Evolutionary conservation across 805 yeast species (phyloP).

Genomic region (Candida krabiensis): DNA sequence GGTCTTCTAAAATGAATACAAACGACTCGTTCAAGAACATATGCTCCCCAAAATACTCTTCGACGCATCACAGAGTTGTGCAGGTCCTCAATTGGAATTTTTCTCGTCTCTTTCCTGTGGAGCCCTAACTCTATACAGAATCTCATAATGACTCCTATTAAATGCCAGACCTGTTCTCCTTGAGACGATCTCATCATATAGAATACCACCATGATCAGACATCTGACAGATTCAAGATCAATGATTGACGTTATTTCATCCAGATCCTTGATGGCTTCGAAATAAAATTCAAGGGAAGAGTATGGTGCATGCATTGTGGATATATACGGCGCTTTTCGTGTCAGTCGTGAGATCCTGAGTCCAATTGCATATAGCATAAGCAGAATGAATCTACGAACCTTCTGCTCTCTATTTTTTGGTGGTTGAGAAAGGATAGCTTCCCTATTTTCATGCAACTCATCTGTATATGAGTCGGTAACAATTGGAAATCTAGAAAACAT

Average conservation of each 20-base stretch:
- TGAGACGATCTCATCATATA: constrained; percentile 20
- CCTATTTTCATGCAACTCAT: constrained; percentile 16
- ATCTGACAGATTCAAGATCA: constrained; percentile 18
- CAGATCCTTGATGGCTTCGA: constrained; percentile 13
- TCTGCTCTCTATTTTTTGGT: constrained; percentile 7
- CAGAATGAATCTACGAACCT: constrained; percentile 11
- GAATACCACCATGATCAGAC: constrained; percentile 15
- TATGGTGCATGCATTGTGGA: constrained; percentile 6
- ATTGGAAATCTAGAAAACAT: constrained; percentile 22
- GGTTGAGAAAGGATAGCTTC: constrained; percentile 3
- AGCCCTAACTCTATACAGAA: constrained; percentile 21
- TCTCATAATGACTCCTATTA: constrained; percentile 18
- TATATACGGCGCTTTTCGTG: constrained; percentile 5
- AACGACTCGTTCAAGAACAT: constrained; percentile 47
- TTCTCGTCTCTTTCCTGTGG: constrained; percentile 15
- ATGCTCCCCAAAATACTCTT: constrained; percentile 49
- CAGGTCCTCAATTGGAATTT: constrained; percentile 12
- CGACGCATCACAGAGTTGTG: constrained; percentile 20
- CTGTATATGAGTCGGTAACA: constrained; percentile 2
- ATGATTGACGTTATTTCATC: constrained; percentile 11
- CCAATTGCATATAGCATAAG: constrained; percentile 23
- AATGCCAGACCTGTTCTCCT: constrained; percentile 24
- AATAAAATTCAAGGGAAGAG: constrained; percentile 13
- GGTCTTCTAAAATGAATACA: constrained; percentile 51
- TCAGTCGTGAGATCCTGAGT: constrained; percentile 12